Conservation (phyloP, 164 flowering plant species). For the Umbilicus rupestris region DNA sequence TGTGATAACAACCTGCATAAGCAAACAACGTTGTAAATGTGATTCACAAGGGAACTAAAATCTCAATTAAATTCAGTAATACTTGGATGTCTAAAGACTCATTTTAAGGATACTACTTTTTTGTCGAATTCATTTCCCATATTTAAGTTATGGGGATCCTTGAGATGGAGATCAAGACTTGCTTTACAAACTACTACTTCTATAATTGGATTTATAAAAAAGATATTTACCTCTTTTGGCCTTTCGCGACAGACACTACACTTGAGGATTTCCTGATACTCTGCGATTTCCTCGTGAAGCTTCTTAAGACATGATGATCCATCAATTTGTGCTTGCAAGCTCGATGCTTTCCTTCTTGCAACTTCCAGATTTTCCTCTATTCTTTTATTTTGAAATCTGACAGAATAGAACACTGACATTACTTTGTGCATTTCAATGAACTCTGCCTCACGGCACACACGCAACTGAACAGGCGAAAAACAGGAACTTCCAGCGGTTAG, state of each 20-base stretch:
- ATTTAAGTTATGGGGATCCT: no score
- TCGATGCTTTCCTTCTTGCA: slow-evolving; percentile 43
- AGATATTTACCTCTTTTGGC: slow-evolving; percentile 76
- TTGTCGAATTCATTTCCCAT: no score
- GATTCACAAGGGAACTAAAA: no score
- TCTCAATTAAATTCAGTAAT: no score
- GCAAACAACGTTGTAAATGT: no score
- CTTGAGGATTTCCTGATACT: slow-evolving; percentile 76
- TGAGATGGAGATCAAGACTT: no score
- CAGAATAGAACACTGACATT: neutral
- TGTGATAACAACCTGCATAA: slow-evolving; percentile 81
- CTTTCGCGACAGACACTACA: slow-evolving; percentile 82
- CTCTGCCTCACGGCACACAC: no score
- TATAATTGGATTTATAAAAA: neutral
- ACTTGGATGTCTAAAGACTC: no score
- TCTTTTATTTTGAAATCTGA: slow-evolving; percentile 71
- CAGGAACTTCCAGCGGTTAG: no score
- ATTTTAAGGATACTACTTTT: no score
- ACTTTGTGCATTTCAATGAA: neutral
- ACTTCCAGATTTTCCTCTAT: slow-evolving; percentile 69
- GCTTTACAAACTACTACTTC: no score
- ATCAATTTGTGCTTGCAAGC: slow-evolving; percentile 49
- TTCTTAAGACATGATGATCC: slow-evolving; percentile 56
- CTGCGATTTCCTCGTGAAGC: slow-evolving; percentile 72
- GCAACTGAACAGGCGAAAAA: no score